Base-by-base conservation (phyloP, 441 rosid genomes). In the Pelargonium cotyledonis region DNA sequence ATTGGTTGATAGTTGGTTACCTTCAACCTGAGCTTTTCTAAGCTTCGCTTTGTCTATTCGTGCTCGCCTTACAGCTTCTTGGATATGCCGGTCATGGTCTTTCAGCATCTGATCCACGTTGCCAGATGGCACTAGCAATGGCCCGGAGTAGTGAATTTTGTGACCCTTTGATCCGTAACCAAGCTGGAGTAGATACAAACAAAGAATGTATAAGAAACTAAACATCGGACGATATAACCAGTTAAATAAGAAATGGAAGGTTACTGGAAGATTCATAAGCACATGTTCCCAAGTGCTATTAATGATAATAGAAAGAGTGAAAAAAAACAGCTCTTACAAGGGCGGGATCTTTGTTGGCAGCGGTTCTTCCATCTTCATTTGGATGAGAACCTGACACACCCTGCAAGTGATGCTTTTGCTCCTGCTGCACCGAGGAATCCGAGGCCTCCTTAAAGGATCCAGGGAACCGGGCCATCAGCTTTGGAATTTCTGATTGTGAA, bases 61-160 rank as follows among this genome's bases (percentile, higher is more conserved):
- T 63, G 99, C 89, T 84, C 95, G 86, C 72, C 96, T 80, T 40
- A 85, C 92, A 47, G 94, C 97, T 81, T 94, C 99, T 78, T 91
- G 96, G 65, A 94, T 86, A 31, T 91, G 99, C 35, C 94, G 92
- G 73, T 94, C 97, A 38, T 94, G 99, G 67, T 94, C 97, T 81
- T 88, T 91, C 26, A 91, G 80, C 83, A 88, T 80, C 72, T 94
- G 96, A 75, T 94, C 97, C 95, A 87, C 76, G 78, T 91, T 91
- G 64, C 92, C 88, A 5, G 97, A 85, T 38, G 95, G 98, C 53
- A 84, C 89, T 41, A 91, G 53, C 80, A 91, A 73, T 0, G 97
- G 96, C 57, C 95, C 94, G 11, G 97, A 94, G 71, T 94, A 91
- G 79, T 91, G 96, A 66, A 87, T 86, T 78, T 88, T 94, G 72